phyloP scores from a whole-genome alignment of 2,329 filamentous ascomycete species.

The Dothideomycetes sp. region DNA sequence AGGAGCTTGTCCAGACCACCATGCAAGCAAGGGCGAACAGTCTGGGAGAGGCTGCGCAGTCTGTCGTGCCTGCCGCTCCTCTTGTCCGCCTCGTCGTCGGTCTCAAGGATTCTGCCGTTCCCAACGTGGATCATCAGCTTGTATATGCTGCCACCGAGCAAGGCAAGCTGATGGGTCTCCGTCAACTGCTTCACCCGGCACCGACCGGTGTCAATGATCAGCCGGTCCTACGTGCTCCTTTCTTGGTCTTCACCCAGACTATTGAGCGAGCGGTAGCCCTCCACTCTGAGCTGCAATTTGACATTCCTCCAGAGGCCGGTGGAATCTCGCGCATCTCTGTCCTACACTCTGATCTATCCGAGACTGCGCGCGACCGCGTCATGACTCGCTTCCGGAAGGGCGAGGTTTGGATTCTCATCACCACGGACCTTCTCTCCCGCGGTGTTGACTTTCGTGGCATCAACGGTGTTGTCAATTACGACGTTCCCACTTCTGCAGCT shows the following conservation, averaged over 20 bases:
- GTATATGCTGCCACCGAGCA: slow-evolving; percentile 86
- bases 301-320: slow-evolving; percentile 81
- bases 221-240: slow-evolving; percentile 63
- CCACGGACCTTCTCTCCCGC: slow-evolving; percentile 82
- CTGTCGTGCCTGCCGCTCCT: slow-evolving; percentile 22
- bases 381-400: slow-evolving; percentile 86
- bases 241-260: slow-evolving; percentile 92
- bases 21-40: slow-evolving; percentile 41
- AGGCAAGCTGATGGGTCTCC: slow-evolving; percentile 83
- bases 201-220: slow-evolving; percentile 44
- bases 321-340: slow-evolving; percentile 78
- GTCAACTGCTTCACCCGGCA: slow-evolving; percentile 75
- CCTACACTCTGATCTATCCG: slow-evolving; percentile 76
- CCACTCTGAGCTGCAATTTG: slow-evolving; percentile 82
- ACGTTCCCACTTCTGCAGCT: slow-evolving; percentile 83
- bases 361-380: slow-evolving; percentile 62
- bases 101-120: slow-evolving; percentile 88
- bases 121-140: slow-evolving; percentile 81
- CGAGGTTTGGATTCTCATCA: slow-evolving; percentile 93
- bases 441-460: slow-evolving; percentile 92
- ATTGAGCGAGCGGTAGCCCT: slow-evolving; percentile 83
- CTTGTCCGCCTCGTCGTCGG: slow-evolving; percentile 86
- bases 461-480: slow-evolving; percentile 95
- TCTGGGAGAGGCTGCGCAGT: slow-evolving; percentile 18
- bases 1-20: slow-evolving; percentile 62